Evolutionary conservation across 83 land plant species (phyloP), one percentile per base, ranked within the genome.

Genomic region (Larix sibirica): DNA sequence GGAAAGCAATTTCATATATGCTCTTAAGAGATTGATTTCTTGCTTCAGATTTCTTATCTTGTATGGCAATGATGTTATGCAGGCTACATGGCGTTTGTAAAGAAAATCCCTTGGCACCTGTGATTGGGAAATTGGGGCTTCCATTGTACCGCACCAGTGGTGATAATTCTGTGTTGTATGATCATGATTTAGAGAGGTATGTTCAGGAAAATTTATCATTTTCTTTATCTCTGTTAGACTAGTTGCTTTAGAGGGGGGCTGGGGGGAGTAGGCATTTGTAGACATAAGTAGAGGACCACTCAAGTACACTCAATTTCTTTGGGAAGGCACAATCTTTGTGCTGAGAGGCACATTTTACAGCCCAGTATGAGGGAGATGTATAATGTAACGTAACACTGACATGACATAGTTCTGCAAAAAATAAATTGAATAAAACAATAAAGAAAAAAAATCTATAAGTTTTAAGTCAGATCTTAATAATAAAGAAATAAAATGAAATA

Each of bases 91-190:
- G 99, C 65, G 98, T 88, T 18, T 95, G 94, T 74, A 66, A 94
- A 61, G 94, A 95, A 69, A 97, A 97, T 83, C 99, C 99, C 44
- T 85, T 95, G 87, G 98, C 99, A 69, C 93, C 95, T 56, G n/a
- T 95, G 80, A 94, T 97, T 73, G 91, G 95, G n/a, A 87, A 89
- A 81, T 83, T 97, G 21, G 89, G 92, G n/a, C 86, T 97, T 17
- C 98, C 99, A 16, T 84, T 95, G n/a, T 95, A 97, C 84, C 96
- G 95, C 12, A 97, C 99, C 5, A 91, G 98, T 82, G 99, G 95
- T 31, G 99, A 97, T 64, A 89, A 97, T 83, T 97, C 99, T 18
- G 96, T 97, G 56, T 81, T 97, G 59, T 97, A 91, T 90, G 99
- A 97, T 82, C 99, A 97, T 88, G 99, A 95, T 83, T 74, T 97